Percentiles rank a stretch among this genome's conserved stretches.
Evolutionary conservation across 768 basidiomycete species (phyloP).

Genomic region (Pholiota conissans): DNA sequence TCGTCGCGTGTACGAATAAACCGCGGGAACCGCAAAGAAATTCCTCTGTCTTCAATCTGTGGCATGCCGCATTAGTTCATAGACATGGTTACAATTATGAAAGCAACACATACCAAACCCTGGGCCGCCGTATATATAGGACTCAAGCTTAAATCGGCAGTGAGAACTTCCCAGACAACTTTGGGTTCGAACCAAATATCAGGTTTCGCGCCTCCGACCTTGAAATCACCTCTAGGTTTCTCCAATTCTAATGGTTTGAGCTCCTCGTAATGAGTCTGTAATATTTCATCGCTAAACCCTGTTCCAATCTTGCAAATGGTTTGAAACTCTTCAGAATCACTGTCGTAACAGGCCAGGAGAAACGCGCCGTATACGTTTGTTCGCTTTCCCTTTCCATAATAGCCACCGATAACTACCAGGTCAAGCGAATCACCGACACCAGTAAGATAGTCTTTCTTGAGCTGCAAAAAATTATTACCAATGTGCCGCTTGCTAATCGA

Average conservation of each 20-base stretch:
- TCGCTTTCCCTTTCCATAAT: constrained; percentile 97
- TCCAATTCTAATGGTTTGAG: constrained; percentile 76
- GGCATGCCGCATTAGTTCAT: constrained; percentile 2
- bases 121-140: constrained; percentile 95
- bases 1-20: constrained; percentile 93
- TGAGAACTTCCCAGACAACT: constrained; percentile 97
- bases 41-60: constrained; percentile 85
- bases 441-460: constrained; percentile 98
- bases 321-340: constrained; percentile 91
- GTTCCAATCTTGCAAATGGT: constrained; percentile 99
- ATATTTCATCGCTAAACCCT: constrained; percentile 91
- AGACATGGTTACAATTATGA: not conserved
- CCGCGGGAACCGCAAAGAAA: constrained; percentile 94
- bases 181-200: constrained; percentile 98
- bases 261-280: constrained; percentile 78
- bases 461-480: constrained; percentile 44
- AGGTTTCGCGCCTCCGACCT: constrained; percentile 90
- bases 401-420: constrained; percentile 95
- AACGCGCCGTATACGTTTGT: constrained; percentile 98
- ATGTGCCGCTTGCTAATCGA: not conserved
- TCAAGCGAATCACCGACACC: constrained; percentile 98
- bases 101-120: constrained; percentile 72
- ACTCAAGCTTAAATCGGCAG: constrained; percentile 95
- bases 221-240: constrained; percentile 79
- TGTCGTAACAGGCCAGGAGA: constrained; percentile 95